Evolutionary conservation across 2,329 filamentous ascomycete species (phyloP).

Genomic region (Drechslerella dactyloides): DNA sequence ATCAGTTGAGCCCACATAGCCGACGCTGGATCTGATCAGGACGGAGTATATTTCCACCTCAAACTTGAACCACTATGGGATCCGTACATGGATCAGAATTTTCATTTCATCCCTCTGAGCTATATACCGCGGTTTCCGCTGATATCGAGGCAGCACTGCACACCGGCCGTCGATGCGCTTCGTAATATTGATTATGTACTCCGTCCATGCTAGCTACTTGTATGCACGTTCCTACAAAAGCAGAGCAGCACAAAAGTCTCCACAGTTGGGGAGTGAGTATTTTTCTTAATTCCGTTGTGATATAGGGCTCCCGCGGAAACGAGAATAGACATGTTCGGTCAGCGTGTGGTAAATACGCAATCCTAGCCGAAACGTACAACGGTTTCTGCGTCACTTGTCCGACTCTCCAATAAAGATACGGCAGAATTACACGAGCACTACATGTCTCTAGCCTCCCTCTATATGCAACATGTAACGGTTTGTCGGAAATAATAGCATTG

Average conservation of each 20-base stretch:
- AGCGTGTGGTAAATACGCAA: slow-evolving; percentile 27
- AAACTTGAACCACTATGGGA: too few species aligned
- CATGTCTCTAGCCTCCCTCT: not conserved
- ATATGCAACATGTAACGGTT: slow-evolving; percentile 4
- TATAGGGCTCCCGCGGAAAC: slow-evolving; percentile 40
- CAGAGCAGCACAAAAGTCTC: slow-evolving; percentile 12
- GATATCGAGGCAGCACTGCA: slow-evolving; percentile 16
- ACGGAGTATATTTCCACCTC: not conserved
- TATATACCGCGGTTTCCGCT: slow-evolving; percentile 40
- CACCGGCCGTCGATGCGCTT: not conserved
- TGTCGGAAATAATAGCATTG: slow-evolving; percentile 44
- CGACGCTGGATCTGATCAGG: slow-evolving; percentile 9
- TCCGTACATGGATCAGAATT: not conserved
- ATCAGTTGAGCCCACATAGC: slow-evolving; percentile 15
- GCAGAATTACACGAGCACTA: slow-evolving; percentile 17
- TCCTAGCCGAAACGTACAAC: slow-evolving; percentile 46
- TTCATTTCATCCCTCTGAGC: slow-evolving; percentile 23
- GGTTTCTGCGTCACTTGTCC: slow-evolving; percentile 32
- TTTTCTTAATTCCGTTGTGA: slow-evolving; percentile 49
- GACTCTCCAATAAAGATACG: slow-evolving; percentile 28
- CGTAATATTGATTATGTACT: too few species aligned
- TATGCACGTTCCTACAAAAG: not conserved
- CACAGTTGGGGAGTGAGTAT: slow-evolving; percentile 49
- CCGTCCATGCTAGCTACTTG: too few species aligned
- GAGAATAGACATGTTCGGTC: slow-evolving; percentile 34